Conservation (phyloP, 2,329 filamentous ascomycete genomes). For the Hypoxylon sp. region DNA sequence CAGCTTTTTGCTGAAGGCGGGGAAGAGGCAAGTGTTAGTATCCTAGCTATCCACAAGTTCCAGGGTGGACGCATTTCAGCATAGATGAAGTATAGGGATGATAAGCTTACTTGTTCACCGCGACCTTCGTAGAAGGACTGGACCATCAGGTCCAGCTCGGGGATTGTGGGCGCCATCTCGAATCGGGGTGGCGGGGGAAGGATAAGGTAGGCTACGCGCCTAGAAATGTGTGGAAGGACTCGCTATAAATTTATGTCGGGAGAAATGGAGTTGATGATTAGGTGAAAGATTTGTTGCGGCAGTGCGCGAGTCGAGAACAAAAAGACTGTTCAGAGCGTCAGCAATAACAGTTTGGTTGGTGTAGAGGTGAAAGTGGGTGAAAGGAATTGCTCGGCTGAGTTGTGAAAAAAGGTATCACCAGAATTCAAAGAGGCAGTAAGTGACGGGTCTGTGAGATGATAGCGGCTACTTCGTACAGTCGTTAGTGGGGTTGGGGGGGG, state of each 20-base stretch:
- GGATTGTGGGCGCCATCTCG: slow-evolving; percentile 79
- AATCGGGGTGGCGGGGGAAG: slow-evolving; percentile 39
- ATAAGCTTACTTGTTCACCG: slow-evolving; percentile 83
- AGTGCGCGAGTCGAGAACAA: slow-evolving; percentile 5
- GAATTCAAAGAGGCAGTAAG: slow-evolving; percentile 41
- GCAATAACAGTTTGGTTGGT: slow-evolving; percentile 5
- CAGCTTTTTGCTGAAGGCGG: slow-evolving; percentile 87
- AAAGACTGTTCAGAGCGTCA: slow-evolving; percentile 8
- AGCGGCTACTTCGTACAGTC: slow-evolving; percentile 35
- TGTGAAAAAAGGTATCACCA: slow-evolving; percentile 41
- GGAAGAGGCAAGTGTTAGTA: slow-evolving; percentile 52
- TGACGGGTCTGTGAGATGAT: slow-evolving; percentile 43
- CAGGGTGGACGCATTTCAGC: slow-evolving; percentile 8
- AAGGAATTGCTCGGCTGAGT: slow-evolving; percentile 23
- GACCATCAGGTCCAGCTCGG: slow-evolving; percentile 96
- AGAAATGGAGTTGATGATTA: slow-evolving; percentile 23
- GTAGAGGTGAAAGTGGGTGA: slow-evolving; percentile 8
- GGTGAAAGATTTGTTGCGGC: slow-evolving; percentile 12
- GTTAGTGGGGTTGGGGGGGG: slow-evolving; percentile 40
- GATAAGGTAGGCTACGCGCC: slow-evolving; percentile 51
- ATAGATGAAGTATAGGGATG: slow-evolving; percentile 3
- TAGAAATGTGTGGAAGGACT: slow-evolving; percentile 45
- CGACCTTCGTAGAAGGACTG: slow-evolving; percentile 97
- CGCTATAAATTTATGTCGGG: slow-evolving; percentile 41
- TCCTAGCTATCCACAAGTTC: slow-evolving; percentile 22